Evolutionary conservation across 2,329 filamentous ascomycete species (phyloP).

Genomic region (Arachnopeziza araneosa): DNA sequence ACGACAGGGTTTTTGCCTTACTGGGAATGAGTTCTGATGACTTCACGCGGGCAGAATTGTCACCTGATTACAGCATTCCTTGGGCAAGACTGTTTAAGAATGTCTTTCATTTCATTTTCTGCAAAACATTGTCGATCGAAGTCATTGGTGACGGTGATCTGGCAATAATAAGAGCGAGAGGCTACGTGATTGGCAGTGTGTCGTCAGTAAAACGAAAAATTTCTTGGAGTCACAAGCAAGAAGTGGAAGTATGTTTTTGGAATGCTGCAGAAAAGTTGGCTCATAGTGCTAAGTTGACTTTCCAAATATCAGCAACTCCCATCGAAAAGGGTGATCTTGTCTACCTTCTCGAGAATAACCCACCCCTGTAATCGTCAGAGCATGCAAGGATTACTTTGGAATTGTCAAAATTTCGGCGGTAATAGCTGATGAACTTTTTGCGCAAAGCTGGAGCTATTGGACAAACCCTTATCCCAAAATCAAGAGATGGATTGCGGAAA

Average conservation of each 20-base stretch:
- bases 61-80: constrained; percentile 10
- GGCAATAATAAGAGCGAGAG: constrained; percentile 10
- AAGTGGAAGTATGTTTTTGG: not conserved
- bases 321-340: constrained; percentile 6
- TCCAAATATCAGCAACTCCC: constrained; percentile 8
- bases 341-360: constrained; percentile 11
- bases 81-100: constrained; percentile 11
- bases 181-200: constrained; percentile 8
- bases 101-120: constrained; percentile 11
- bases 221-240: constrained; percentile 6
- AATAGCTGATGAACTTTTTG: no score
- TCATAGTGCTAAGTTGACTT: constrained; percentile 3
- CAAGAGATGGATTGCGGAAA: no score
- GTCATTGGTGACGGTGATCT: not conserved
- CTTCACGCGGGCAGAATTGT: constrained; percentile 2
- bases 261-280: not conserved
- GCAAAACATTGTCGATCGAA: constrained; percentile 6
- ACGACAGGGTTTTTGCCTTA: constrained; percentile 11
- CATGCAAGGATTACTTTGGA: constrained; percentile 10
- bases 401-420: constrained; percentile 9
- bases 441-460: no score
- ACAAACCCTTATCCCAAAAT: no score
- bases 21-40: constrained; percentile 15
- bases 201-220: no score
- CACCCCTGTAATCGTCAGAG: constrained; percentile 9